A percentile compares a stretch with the other conserved stretches of the same genome.
Conservation (phyloP, 2,329 filamentous ascomycete species). For the Penicillium crustosum region DNA sequence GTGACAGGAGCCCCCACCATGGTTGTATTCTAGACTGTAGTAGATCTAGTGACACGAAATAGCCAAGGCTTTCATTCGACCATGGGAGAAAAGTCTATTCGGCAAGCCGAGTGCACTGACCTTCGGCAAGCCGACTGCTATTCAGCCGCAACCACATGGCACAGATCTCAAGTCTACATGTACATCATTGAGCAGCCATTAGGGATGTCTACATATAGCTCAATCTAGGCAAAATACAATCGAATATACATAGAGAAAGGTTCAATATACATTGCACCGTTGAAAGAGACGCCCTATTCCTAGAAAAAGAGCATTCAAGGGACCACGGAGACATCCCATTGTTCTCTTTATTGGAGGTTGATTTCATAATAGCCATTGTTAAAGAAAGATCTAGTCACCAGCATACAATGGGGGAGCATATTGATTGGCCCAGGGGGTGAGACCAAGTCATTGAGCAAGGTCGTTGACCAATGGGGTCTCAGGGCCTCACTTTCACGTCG, state of each 20-base stretch:
- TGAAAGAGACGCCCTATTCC: neutral
- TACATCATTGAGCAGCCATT: neutral
- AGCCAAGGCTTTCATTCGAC: neutral
- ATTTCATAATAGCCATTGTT: conserved; percentile 1
- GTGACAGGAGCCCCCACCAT: neutral
- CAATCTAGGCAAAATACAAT: neutral
- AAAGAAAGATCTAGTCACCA: neutral
- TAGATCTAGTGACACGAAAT: neutral
- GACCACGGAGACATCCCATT: neutral
- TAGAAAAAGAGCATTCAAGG: conserved; percentile 1
- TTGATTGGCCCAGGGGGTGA: neutral
- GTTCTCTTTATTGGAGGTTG: neutral
- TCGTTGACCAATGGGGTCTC: neutral
- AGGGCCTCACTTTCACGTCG: neutral
- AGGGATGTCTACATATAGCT: neutral
- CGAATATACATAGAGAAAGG: neutral
- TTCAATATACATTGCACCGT: neutral
- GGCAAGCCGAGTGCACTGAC: neutral
- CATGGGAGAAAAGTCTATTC: neutral
- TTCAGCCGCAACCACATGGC: neutral
- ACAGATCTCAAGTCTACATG: neutral
- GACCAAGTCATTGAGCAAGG: neutral
- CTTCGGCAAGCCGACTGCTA: neutral
- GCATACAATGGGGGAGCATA: neutral
- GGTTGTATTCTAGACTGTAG: neutral